These are phyloP conservation scores for Thermoascus crustaceus DNA, from an alignment of 2,329 filamentous ascomycete species.

Conservation along the genomic window DNA sequence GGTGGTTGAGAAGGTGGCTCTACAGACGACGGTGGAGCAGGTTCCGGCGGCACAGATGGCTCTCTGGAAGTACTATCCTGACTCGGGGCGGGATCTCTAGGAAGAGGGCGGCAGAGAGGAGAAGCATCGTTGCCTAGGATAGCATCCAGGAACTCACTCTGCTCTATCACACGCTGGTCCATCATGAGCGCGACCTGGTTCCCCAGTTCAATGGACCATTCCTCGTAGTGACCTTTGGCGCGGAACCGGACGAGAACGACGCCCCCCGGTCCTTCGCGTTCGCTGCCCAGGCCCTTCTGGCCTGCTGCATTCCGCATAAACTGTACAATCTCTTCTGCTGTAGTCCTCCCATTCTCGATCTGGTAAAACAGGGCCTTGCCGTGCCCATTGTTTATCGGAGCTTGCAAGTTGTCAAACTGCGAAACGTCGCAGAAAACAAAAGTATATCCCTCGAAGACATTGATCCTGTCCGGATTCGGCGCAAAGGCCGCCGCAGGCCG, in stretches of 20 bases:
- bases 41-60: constrained; percentile 18
- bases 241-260: constrained; percentile 71
- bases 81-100: constrained; percentile 41
- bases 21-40: neutral
- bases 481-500: constrained; percentile 61
- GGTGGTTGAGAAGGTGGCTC: constrained; percentile 4
- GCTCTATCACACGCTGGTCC: constrained; percentile 75
- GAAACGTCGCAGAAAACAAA: constrained; percentile 75
- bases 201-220: constrained; percentile 65
- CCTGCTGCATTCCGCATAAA: constrained; percentile 69
- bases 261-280: constrained; percentile 55
- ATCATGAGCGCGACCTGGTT: constrained; percentile 61
- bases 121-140: constrained; percentile 74
- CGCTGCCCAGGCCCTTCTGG: constrained; percentile 59
- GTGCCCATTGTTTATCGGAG: constrained; percentile 66
- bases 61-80: constrained; percentile 17
- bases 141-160: constrained; percentile 85
- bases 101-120: constrained; percentile 59
- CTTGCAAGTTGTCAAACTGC: constrained; percentile 68
- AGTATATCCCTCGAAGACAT: constrained; percentile 77
- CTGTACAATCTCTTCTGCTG: constrained; percentile 65
- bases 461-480: constrained; percentile 57
- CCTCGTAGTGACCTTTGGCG: constrained; percentile 48
- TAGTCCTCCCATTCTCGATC: constrained; percentile 55
- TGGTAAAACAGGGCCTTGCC: constrained; percentile 70